Evolutionary conservation across 1,284 basidiomycete species (phyloP), one percentile per base, ranked within the genome.

Genomic region (Ganoderma sinense): DNA sequence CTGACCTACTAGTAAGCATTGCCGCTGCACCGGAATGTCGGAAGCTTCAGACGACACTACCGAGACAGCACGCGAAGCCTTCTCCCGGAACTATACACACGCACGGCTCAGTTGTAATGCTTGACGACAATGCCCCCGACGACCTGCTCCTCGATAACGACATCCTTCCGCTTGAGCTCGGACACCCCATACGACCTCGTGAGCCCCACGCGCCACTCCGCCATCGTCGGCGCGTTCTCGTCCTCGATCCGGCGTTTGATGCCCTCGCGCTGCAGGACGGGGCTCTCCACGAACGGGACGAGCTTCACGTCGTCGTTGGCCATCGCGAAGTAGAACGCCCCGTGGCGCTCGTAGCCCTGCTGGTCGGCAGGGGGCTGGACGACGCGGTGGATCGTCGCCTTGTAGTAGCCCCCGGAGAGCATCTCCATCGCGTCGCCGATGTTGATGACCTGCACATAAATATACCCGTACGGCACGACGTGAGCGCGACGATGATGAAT

Each of bases 351-450:
- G 74, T 78, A 79, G 11, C 82, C 78, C 0, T 76, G 78, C 71
- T 88, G 87, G 73, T 88, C 87, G n/a, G 78, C 68, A 0, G 86
- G 87, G 16, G 87, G 87, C 36, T 84, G 81, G 48, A 84, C 74
- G 60, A 88, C 86, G 48, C 83, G 80, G 71, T 82, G 81, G 36
- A 82, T 77, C 0, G 80, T 84, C 18, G 80, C 81, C 73, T 83
- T 83, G 76, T 85, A 81, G 75, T 80, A 84, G 2, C 80, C 81
- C 3, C 83, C 84, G 3, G 84, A 83, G 26, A 85, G 72, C 75
- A 84, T 84, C 65, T 81, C 80, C 40, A 84, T 77, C 0, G 79
- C 78, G 69, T 85, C 84, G 53, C 84, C 84, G 33, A 80, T 80
- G 73, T 85, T 86, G 69, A 85, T 74, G 18, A 82, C 75, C 80